phyloP scores from a whole-genome alignment of 441 rosid genomes.

The Manihot esculenta region DNA sequence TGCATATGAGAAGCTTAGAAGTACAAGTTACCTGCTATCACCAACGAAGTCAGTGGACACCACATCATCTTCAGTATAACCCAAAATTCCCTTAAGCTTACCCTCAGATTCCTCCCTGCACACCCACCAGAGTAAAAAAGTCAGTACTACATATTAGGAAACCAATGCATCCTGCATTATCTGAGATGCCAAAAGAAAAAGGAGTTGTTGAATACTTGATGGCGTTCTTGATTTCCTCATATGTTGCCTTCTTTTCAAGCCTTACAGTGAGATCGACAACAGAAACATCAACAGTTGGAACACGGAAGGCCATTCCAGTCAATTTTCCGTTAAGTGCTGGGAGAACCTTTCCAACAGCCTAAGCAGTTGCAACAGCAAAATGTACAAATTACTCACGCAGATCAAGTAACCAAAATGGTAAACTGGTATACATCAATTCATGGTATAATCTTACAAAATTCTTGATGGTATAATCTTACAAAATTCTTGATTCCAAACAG shows the following conservation, averaged over 20 bases:
- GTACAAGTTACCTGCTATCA: conserved; percentile 48
- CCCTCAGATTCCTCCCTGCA: conserved; percentile 66
- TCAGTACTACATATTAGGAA: not conserved
- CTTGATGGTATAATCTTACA: no score
- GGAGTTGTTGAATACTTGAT: conserved; percentile 37
- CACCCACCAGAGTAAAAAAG: not conserved
- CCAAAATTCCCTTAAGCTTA: conserved; percentile 68
- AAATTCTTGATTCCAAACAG: no score
- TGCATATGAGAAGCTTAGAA: not conserved
- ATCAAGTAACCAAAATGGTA: not conserved
- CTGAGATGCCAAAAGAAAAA: not conserved
- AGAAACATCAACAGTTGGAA: conserved; percentile 81
- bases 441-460: not conserved
- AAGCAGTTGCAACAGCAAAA: not conserved
- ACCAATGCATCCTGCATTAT: not conserved
- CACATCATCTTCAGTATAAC: conserved; percentile 70
- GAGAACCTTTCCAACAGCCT: conserved; percentile 84
- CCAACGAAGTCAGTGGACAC: conserved; percentile 75
- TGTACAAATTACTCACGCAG: conserved; percentile 1
- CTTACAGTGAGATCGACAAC: conserved; percentile 85
- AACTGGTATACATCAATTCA: not conserved
- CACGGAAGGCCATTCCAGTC: conserved; percentile 93
- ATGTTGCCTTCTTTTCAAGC: conserved; percentile 63
- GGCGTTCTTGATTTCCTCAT: conserved; percentile 61
- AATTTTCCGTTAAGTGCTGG: conserved; percentile 70